Base-by-base conservation (phyloP, 2,329 filamentous ascomycete genomes). In the Colletotrichum somersetense region DNA sequence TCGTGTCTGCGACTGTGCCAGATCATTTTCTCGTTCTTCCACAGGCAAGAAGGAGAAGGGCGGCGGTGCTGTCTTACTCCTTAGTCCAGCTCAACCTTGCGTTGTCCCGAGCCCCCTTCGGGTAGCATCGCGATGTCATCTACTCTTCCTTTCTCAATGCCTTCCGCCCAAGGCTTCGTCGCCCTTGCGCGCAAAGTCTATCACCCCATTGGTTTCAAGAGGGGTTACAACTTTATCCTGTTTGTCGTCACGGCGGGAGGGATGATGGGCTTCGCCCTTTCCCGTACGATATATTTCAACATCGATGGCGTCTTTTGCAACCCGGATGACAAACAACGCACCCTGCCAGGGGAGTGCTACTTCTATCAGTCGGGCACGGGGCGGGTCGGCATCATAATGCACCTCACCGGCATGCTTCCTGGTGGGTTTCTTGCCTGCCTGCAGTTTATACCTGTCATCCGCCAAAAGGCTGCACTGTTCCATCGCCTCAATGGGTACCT, bases 401-500 rank as follows among this genome's bases (percentile, higher is more conserved):
- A 89, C 71, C 77, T 88, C 3, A 80, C 76, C 4, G 75, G 78
- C 16, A 81, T 87, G n/a, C 76, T 89, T 3, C 86, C 86, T 0
- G 85, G 81, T 2, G 78, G 78, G 8, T 73, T 87, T 2, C 80
- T 88, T 5, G 82, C 80, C 7, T 79, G 82, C 62, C 78, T 86
- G 30, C 87, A 88, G 78, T 88, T 89, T 74, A 76, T 87, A 2
- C 87, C 87, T 0, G 74, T 77, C 5, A 78, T 87, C 40, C 81
- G 85, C 1, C 83, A 88, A 74, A 86, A 83, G 74, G 76, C 80
- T 63, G 79, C 89, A 1, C 71, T 88, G 2, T 77, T 91, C 30
- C 91, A 92, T 76, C 86, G 90, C 0, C 83, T 92, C 67, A 89
- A 86, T 64, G 91, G 91, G 1, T 91, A 91, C 72, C 46, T 87